Base-by-base conservation (phyloP, 2,329 filamentous ascomycete species). In the Phialocephala subalpina region DNA sequence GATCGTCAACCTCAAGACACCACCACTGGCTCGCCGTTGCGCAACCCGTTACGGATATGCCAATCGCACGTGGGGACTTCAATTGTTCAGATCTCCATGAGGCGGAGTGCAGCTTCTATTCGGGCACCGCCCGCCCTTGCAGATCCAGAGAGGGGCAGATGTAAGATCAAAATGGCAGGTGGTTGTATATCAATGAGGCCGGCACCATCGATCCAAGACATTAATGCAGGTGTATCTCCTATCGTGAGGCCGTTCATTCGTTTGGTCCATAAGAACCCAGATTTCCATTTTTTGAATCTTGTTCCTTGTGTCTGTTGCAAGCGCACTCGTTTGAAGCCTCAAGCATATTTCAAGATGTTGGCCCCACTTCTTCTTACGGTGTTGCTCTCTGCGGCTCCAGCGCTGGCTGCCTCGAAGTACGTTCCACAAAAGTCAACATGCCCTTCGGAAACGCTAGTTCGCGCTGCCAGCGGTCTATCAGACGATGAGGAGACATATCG, bases 401-500 rank as follows among this genome's bases (percentile, higher is more conserved):
- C 57, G 4, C n/a, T 62, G 5, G 66, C 63, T 25, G 36, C 49
- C 20, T 35, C 35, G 25, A 47, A 18, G 18, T 81, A 81, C 64
- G 76, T 75, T 33, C 81, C 81, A 18, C 65, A 75, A 6, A 55
- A 71, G 5, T 75, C 72, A 29, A 60, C 72, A n/a, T 83, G 81
- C 66, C 80, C 81, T n/a, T 73, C 70, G 49, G 74, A 66, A 20
- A 67, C 75, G 35, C 74, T 82, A 8, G 75, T 82, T 16, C 75
- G 81, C 57, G 60, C 72, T 64, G 80, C 80, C 16, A 71, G 65
- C 20, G 76, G 76, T 18, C 66, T 83, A 20, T 78, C 74, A 14
- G 62, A 77, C 5, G 70, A 76, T 5, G 81, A 83, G 67, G 71
- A 77, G 16, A 67, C 65, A n/a, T 83, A 81, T 62, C 71, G 81